These are phyloP conservation scores for Erysimum cheiri DNA, from an alignment of 441 rosid genomes.

Conservation along the genomic window DNA sequence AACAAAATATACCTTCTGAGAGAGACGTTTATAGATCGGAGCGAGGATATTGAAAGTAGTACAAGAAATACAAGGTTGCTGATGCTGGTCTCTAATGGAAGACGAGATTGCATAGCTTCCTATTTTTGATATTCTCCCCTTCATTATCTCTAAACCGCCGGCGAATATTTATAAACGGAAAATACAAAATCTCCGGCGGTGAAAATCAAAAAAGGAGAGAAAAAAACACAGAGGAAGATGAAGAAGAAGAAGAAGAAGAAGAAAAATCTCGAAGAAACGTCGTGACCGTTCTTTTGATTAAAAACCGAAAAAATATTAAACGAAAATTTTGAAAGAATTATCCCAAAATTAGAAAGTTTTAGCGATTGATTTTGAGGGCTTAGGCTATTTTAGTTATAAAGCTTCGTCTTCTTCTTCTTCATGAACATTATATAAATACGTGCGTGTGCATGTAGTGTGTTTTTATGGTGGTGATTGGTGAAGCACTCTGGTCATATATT, in stretches of 20 bases:
- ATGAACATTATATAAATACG: constrained; percentile 6
- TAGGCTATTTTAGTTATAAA: constrained; percentile 31
- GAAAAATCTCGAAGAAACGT: constrained; percentile 41
- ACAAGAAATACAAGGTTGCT: constrained; percentile 84
- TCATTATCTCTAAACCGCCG: constrained; percentile 47
- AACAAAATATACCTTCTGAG: constrained; percentile 46
- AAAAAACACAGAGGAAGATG: not conserved
- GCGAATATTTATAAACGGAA: constrained; percentile 3
- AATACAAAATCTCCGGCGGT: constrained; percentile 39
- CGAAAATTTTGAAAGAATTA: not conserved
- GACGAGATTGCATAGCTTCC: constrained; percentile 92
- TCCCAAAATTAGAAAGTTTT: constrained; percentile 35
- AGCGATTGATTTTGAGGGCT: not conserved
- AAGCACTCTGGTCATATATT: constrained; percentile 29
- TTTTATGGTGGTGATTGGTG: constrained; percentile 31
- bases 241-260: constrained; percentile 9
- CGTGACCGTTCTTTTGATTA: constrained; percentile 37
- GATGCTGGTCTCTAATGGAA: constrained; percentile 67
- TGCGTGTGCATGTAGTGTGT: constrained; percentile 39
- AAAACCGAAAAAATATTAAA: not conserved
- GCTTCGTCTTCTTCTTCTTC: constrained; percentile 23
- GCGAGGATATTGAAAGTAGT: constrained; percentile 95
- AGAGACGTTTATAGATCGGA: constrained; percentile 87
- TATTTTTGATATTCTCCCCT: constrained; percentile 69
- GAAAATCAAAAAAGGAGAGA: constrained; percentile 17